Percentiles rank a stretch among this genome's conserved stretches.
Evolutionary conservation across 2,329 filamentous ascomycete species (phyloP).

Genomic region (Colletotrichum phormii): DNA sequence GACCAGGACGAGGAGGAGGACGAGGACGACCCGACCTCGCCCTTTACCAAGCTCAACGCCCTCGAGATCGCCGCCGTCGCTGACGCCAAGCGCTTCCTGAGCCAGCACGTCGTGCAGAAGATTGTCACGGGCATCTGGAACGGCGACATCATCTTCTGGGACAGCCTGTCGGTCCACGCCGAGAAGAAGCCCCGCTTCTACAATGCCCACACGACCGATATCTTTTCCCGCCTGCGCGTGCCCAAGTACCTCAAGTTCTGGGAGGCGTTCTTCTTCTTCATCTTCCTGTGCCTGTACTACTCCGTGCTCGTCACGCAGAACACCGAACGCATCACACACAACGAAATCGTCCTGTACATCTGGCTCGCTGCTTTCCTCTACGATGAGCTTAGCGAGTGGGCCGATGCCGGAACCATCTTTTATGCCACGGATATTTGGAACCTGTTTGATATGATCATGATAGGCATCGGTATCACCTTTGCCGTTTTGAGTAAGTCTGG

Average conservation of each 20-base stretch:
- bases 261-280: slow-evolving; percentile 83
- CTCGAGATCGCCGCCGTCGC: slow-evolving; percentile 87
- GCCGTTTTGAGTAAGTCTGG: slow-evolving; percentile 70
- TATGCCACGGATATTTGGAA: slow-evolving; percentile 89
- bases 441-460: slow-evolving; percentile 79
- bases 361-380: slow-evolving; percentile 92
- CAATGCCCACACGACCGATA: slow-evolving; percentile 74
- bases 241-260: slow-evolving; percentile 88
- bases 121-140: slow-evolving; percentile 88
- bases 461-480: slow-evolving; percentile 78
- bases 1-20: slow-evolving; percentile 52
- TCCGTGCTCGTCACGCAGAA: slow-evolving; percentile 83
- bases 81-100: slow-evolving; percentile 85
- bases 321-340: slow-evolving; percentile 70
- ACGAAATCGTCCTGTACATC: slow-evolving; percentile 81
- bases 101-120: slow-evolving; percentile 83
- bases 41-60: slow-evolving; percentile 84
- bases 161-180: slow-evolving; percentile 77
- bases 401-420: slow-evolving; percentile 87
- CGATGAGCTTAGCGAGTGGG: slow-evolving; percentile 86
- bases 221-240: slow-evolving; percentile 80
- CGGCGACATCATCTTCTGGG: slow-evolving; percentile 90
- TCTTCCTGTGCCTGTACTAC: slow-evolving; percentile 86
- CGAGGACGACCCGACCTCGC: slow-evolving; percentile 73
- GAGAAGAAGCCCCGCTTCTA: slow-evolving; percentile 83